phyloP scores from a whole-genome alignment of 495 filamentous ascomycete species.

The Talaromyces borbonicus region DNA sequence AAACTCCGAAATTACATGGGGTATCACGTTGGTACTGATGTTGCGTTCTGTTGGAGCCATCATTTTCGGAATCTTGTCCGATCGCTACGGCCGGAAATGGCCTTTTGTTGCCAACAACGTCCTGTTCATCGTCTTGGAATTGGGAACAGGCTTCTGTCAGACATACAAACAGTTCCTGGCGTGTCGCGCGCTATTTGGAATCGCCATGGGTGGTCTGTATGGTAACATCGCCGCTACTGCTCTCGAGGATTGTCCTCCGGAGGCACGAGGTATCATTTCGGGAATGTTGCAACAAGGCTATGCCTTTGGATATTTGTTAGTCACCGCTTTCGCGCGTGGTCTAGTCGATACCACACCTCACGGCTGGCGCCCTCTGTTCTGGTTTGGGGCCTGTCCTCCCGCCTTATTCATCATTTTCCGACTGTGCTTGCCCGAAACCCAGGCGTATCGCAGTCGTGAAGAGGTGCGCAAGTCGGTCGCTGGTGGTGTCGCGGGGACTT shows the following conservation, averaged over 20 bases:
- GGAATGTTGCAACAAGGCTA: slow-evolving; percentile 85
- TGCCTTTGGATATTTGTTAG: slow-evolving; percentile 77
- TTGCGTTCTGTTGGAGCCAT: slow-evolving; percentile 63
- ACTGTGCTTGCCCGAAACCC: slow-evolving; percentile 65
- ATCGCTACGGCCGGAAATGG: slow-evolving; percentile 83
- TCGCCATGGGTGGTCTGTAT: slow-evolving; percentile 84
- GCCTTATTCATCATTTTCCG: slow-evolving; percentile 76
- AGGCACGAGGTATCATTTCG: slow-evolving; percentile 64
- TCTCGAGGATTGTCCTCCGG: slow-evolving; percentile 70
- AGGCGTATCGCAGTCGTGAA: slow-evolving; percentile 53
- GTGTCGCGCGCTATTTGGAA: slow-evolving; percentile 74
- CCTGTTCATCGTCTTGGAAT: slow-evolving; percentile 70
- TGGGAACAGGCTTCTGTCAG: slow-evolving; percentile 69
- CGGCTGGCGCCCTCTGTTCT: slow-evolving; percentile 75
- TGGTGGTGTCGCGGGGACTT: slow-evolving; percentile 46
- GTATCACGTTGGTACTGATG: slow-evolving; percentile 81
- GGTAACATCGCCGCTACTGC: slow-evolving; percentile 83
- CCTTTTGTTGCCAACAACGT: slow-evolving; percentile 78
- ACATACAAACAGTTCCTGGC: slow-evolving; percentile 73
- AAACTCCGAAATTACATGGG: slow-evolving; percentile 78
- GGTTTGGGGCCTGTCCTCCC: slow-evolving; percentile 74
- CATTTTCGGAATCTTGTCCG: slow-evolving; percentile 67
- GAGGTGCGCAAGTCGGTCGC: slow-evolving; percentile 41
- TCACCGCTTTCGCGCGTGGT: slow-evolving; percentile 64
- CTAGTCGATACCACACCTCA: slow-evolving; percentile 63